Percentiles rank a stretch among this genome's conserved stretches.
Evolutionary conservation across 371 early-diverging fungal species (phyloP).

Genomic region (Mortierella sp.): DNA sequence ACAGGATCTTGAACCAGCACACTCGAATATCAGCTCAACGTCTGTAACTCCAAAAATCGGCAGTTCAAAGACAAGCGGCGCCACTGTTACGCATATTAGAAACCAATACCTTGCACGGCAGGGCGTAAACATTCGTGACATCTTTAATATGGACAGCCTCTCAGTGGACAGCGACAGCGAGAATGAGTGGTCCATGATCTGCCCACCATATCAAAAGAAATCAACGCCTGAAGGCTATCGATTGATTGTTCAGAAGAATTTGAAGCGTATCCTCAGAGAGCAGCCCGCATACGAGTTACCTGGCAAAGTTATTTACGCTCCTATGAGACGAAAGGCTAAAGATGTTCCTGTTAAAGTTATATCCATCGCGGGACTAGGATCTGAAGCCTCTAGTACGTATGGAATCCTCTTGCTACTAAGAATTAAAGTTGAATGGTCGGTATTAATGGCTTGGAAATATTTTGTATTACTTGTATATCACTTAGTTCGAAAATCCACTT

Average conservation of each 20-base stretch:
- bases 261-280: slow-evolving; percentile 31
- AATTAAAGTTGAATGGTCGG: background rate
- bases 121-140: slow-evolving; percentile 11
- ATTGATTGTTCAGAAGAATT: slow-evolving; percentile 22
- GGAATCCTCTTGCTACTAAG: background rate
- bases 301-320: slow-evolving; percentile 30
- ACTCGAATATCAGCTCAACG: background rate
- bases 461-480: background rate
- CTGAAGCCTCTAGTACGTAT: background rate
- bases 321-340: slow-evolving; percentile 15
- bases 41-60: background rate
- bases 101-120: slow-evolving; percentile 3
- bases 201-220: background rate
- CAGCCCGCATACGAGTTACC: slow-evolving; percentile 36
- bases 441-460: background rate
- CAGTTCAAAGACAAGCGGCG: background rate
- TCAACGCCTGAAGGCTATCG: background rate
- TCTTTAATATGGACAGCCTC: slow-evolving; percentile 20
- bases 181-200: slow-evolving; percentile 25
- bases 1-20: slow-evolving; percentile 10
- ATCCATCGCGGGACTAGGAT: background rate
- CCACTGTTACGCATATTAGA: background rate
- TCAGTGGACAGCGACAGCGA: slow-evolving; percentile 20
- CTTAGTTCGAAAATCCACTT: slow-evolving; percentile 28
- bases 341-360: slow-evolving; percentile 41